Conservation (phyloP, 139 green algal species). For the Chlorokybus atmophyticus region DNA sequence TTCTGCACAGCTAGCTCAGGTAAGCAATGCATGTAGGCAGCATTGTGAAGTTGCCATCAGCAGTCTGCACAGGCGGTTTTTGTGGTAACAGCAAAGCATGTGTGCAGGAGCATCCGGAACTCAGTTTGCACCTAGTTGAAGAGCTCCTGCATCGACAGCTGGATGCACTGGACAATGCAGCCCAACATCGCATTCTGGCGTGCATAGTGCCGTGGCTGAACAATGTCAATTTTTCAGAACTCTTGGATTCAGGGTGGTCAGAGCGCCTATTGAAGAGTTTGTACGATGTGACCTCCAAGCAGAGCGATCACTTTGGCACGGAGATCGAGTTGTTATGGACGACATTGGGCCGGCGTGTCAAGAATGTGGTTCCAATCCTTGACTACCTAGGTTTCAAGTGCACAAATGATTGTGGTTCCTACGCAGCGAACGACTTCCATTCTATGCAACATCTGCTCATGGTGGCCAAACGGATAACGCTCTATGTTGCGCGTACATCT, state of each 20-base stretch:
- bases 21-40: too few species aligned
- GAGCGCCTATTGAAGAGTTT: constrained; percentile 67
- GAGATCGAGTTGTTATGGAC: constrained; percentile 70
- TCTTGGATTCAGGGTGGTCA: constrained; percentile 55
- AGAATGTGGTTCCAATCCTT: constrained; percentile 72
- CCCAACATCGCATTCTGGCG: constrained; percentile 48
- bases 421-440: too few species aligned
- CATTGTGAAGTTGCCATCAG: too few species aligned
- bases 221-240: constrained; percentile 53
- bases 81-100: too few species aligned
- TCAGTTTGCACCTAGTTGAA: constrained; percentile 61
- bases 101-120: constrained; percentile 60
- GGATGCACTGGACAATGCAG: constrained; percentile 27
- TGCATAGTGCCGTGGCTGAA: constrained; percentile 79
- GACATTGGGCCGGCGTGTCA: constrained; percentile 51
- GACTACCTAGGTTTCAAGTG: too few species aligned
- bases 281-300: constrained; percentile 63
- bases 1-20: constrained; percentile 47
- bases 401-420: too few species aligned
- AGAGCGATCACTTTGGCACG: constrained; percentile 39
- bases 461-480: constrained; percentile 59
- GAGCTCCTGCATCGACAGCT: constrained; percentile 63
- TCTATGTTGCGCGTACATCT: constrained; percentile 66
- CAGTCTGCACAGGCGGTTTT: too few species aligned
- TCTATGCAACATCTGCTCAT: too few species aligned